These are phyloP conservation scores for Symbiodinium natans DNA, from an alignment of 73 alveolate genomes.

Conservation along the genomic window DNA sequence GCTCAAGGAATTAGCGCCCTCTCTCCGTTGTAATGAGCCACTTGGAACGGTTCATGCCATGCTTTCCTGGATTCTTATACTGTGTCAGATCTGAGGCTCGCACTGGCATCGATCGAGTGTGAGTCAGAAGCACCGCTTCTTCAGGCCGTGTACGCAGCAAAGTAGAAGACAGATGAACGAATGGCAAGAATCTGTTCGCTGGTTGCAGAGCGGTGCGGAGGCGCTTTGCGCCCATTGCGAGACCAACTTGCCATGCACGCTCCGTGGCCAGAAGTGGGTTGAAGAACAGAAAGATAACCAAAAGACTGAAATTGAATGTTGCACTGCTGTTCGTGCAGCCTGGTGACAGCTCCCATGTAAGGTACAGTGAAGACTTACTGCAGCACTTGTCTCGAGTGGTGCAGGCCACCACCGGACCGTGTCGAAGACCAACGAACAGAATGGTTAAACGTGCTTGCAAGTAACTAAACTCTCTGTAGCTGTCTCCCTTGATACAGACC, in stretches of 20 bases:
- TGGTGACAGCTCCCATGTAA: not conserved
- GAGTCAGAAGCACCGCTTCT: not conserved
- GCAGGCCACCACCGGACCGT: conserved; percentile 17
- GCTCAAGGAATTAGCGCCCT: not conserved
- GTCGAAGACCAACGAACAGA: too few species aligned
- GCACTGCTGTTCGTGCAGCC: not conserved
- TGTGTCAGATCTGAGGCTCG: not conserved
- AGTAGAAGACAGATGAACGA: not conserved
- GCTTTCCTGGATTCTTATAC: not conserved
- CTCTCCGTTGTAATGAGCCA: not conserved
- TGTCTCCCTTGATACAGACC: too few species aligned
- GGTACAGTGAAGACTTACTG: not conserved
- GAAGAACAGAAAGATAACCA: not conserved
- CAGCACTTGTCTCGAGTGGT: not conserved
- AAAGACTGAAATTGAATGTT: not conserved
- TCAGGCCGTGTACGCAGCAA: not conserved
- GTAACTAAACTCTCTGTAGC: too few species aligned
- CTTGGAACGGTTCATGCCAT: not conserved
- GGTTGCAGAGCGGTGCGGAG: not conserved
- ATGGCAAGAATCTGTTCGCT: not conserved
- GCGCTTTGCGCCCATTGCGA: not conserved
- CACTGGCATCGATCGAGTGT: not conserved
- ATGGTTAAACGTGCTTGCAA: too few species aligned
- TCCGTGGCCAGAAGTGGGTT: not conserved
- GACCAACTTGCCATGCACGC: not conserved